Percentiles rank a stretch among this genome's conserved stretches.
Conservation (phyloP, 306 rosid species). For the Inga leiocalycina region DNA sequence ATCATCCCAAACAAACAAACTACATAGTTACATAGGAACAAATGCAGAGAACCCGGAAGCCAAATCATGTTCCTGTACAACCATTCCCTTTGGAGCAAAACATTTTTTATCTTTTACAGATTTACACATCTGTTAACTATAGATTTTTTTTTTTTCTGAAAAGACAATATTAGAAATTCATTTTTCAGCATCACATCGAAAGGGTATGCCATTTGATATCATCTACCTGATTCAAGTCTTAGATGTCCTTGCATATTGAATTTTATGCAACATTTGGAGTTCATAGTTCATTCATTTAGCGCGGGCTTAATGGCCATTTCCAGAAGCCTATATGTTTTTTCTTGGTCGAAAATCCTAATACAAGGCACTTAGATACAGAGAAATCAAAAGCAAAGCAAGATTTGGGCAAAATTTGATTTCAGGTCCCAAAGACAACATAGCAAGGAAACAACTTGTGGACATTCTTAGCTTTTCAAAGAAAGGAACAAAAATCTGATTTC, state of each 20-base stretch:
- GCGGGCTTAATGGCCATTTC: slow-evolving; percentile 35
- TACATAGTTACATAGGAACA: slow-evolving; percentile 39
- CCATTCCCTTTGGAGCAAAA: slow-evolving; percentile 36
- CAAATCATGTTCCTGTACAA: slow-evolving; percentile 46
- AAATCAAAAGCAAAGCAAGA: slow-evolving; percentile 39
- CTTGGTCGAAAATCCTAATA: slow-evolving; percentile 20
- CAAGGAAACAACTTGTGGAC: slow-evolving; percentile 32
- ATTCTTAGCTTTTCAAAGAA: not conserved
- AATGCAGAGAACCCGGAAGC: slow-evolving; percentile 40
- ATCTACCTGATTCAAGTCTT: too few relatives aligned
- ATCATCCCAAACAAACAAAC: slow-evolving; percentile 45
- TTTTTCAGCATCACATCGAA: too few relatives aligned
- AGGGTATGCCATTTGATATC: too few relatives aligned
- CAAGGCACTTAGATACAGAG: slow-evolving; percentile 32
- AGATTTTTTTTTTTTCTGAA: too few relatives aligned
- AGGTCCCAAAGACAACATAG: slow-evolving; percentile 23
- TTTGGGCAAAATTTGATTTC: not conserved
- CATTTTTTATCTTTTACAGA: too few relatives aligned
- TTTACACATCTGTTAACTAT: too few relatives aligned
- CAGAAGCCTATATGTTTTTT: not conserved
- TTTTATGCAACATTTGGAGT: too few relatives aligned
- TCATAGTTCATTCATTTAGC: too few relatives aligned
- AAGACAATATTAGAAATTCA: too few relatives aligned
- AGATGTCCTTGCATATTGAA: too few relatives aligned
- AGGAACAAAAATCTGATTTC: not conserved